phyloP scores from a whole-genome alignment of 2,329 filamentous ascomycete species.

The Chrysoporthe deuterocubensis region DNA sequence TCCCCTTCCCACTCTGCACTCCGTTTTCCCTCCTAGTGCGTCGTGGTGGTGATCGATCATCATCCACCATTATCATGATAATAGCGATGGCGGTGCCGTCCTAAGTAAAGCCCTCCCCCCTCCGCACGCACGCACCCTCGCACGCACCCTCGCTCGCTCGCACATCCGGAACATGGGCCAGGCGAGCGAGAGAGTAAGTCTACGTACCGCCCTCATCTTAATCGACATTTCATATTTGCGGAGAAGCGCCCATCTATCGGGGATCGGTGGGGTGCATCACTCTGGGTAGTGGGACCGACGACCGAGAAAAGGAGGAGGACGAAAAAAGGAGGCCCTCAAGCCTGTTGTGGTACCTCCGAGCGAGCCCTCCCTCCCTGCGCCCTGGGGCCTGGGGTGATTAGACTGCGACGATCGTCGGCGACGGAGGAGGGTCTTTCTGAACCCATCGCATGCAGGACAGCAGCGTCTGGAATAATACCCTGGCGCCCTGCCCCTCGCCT shows the following conservation, averaged over 20 bases:
- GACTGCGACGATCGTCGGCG: background rate
- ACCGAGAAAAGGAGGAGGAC: constrained; percentile 6
- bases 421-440: background rate
- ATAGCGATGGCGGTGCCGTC: too few relatives aligned
- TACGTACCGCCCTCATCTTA: constrained; percentile 5
- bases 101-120: background rate
- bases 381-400: background rate
- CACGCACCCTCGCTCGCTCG: background rate
- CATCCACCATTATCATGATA: too few relatives aligned
- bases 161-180: background rate
- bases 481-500: background rate
- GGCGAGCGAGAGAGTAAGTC: background rate
- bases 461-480: background rate
- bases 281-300: constrained; percentile 24
- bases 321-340: background rate
- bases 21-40: too few relatives aligned
- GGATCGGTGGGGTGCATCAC: background rate
- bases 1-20: too few relatives aligned
- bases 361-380: background rate
- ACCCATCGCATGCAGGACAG: background rate
- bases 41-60: too few relatives aligned
- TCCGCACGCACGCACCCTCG: background rate
- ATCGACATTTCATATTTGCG: background rate
- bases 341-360: background rate
- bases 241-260: constrained; percentile 5